These are phyloP conservation scores for Dendrothele bispora DNA, from an alignment of 768 basidiomycete genomes.

Conservation along the genomic window DNA sequence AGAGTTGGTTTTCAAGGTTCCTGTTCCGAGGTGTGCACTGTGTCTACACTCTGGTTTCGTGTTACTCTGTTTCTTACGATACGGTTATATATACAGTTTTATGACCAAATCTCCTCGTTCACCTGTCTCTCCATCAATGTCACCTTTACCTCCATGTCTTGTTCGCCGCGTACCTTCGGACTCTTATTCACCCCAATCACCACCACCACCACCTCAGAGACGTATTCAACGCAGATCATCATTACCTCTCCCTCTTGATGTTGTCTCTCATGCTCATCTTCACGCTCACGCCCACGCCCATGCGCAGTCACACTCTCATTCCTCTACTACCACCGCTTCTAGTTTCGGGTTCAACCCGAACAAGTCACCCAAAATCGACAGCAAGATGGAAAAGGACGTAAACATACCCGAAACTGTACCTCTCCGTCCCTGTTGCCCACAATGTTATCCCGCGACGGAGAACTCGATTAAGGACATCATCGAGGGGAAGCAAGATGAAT, in stretches of 20 bases:
- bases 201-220: too few relatives aligned
- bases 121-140: constrained; percentile 27
- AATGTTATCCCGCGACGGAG: constrained; percentile 62
- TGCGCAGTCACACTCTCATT: constrained; percentile 5
- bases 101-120: constrained; percentile 38
- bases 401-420: constrained; percentile 56
- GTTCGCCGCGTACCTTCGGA: too few relatives aligned
- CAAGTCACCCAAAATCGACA: constrained; percentile 27
- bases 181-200: too few relatives aligned
- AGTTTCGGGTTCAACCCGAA: constrained; percentile 13
- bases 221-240: constrained; percentile 43
- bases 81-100: constrained; percentile 33
- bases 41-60: constrained; percentile 2
- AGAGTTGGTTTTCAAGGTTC: constrained; percentile 58
- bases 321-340: constrained; percentile 14
- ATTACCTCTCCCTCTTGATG: constrained; percentile 11
- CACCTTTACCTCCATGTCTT: constrained; percentile 53
- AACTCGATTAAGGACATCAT: constrained; percentile 51
- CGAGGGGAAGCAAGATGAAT: too few relatives aligned
- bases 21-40: constrained; percentile 55
- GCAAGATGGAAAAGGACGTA: too few relatives aligned
- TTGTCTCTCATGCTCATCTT: constrained; percentile 16
- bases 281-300: constrained; percentile 18
- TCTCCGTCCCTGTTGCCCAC: constrained; percentile 67
- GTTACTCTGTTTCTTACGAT: constrained; percentile 1